These are phyloP conservation scores for Aspergillus aculeatus DNA, from an alignment of 2,329 filamentous ascomycete genomes.

Conservation along the genomic window DNA sequence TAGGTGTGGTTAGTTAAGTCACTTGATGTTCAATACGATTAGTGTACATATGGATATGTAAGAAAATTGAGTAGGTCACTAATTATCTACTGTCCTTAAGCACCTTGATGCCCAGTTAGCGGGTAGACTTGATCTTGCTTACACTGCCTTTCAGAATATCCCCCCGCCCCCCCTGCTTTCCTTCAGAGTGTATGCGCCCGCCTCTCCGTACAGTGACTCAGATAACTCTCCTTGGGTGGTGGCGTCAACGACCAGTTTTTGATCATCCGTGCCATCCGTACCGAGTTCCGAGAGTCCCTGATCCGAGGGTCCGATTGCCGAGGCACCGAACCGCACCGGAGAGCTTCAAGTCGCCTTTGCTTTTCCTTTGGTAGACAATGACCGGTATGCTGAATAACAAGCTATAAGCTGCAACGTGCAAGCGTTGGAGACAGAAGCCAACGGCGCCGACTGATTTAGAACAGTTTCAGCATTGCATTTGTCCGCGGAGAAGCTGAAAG, in stretches of 20 bases:
- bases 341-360: background rate
- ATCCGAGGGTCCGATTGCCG: background rate
- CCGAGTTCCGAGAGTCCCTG: no score
- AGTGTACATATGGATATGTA: no score
- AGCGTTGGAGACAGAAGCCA: background rate
- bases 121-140: no score
- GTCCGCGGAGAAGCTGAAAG: conserved; percentile 1
- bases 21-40: no score
- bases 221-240: background rate
- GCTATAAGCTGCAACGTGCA: background rate
- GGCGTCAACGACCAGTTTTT: background rate
- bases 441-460: background rate
- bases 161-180: no score
- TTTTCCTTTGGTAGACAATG: no score
- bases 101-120: no score
- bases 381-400: background rate
- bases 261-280: background rate
- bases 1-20: no score
- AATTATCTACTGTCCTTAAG: no score
- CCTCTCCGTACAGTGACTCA: background rate
- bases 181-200: no score
- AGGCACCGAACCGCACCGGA: background rate
- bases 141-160: no score
- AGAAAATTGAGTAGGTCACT: no score
- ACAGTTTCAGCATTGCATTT: conserved; percentile 4